phyloP scores from a whole-genome alignment of 129 eudicot genomes.

The Kitagawia praeruptora region DNA sequence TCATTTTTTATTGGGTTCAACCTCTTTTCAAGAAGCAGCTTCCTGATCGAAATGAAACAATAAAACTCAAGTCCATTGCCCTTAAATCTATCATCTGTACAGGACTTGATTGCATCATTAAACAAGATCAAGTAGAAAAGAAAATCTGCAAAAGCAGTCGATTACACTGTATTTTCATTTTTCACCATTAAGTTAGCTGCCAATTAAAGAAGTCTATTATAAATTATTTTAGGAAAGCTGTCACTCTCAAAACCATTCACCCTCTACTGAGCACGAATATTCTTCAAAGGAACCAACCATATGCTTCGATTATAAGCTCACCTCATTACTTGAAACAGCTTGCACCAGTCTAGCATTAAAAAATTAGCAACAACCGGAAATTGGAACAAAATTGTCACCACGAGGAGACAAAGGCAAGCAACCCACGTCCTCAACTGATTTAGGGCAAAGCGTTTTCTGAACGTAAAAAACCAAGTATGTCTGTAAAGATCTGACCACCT shows the following conservation, averaged over 20 bases:
- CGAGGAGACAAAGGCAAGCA: slow-evolving; percentile 49
- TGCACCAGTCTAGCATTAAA: slow-evolving; percentile 1
- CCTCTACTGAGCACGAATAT: not conserved
- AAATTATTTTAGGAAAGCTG: not conserved
- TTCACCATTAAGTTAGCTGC: not conserved
- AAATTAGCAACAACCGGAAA: slow-evolving; percentile 66
- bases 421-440: slow-evolving; percentile 50
- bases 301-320: not conserved
- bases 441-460: slow-evolving; percentile 36
- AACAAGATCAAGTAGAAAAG: not conserved
- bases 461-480: slow-evolving; percentile 54
- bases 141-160: too few relatives aligned
- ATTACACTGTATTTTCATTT: not conserved
- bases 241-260: not conserved
- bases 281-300: not conserved
- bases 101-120: not conserved
- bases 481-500: slow-evolving; percentile 58
- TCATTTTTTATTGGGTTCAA: too few relatives aligned
- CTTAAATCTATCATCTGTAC: not conserved
- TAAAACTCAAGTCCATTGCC: not conserved
- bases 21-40: too few relatives aligned
- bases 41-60: not conserved
- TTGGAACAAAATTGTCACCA: slow-evolving; percentile 46
- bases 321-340: not conserved
- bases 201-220: not conserved